Base-by-base conservation (phyloP, 1,284 basidiomycete genomes). In the Apiotrichum laibachii region DNA sequence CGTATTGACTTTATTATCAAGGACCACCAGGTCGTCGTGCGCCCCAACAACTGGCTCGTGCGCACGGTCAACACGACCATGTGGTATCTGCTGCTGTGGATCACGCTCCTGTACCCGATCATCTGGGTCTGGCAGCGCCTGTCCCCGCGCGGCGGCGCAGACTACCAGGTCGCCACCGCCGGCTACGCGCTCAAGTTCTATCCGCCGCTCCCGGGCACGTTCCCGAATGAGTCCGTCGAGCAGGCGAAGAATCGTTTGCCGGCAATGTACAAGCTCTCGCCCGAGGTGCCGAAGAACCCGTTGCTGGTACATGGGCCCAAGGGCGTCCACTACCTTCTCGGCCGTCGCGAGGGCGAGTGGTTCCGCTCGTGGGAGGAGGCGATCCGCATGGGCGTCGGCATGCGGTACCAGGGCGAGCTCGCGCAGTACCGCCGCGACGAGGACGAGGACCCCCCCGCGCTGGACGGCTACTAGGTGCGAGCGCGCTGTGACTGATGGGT, bases 301-400 rank as follows among this genome's bases (percentile, higher is more conserved):
- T 46, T 57, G 19, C 67, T 77, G 12, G 63, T 65, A 35, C 53
- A 57, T 19, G 75, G 75, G 0, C 71, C 72, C 2, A 68, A 70
- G 51, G 77, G 77, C 5, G 66, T 78, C 13, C 76, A 77, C 64
- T 75, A 80, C 55, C 64, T 77, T 1, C 62, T 77, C 2, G 89
- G 89, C 1, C 67, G 84, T 57, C 81, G 81, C 60, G 89, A 90
- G 74, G 86, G 85, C 7, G 83, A 86, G 63, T 91, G 88, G 88
- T 88, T 89, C 74, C 82, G 82, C 69, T 80, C 80, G 53, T 90
- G 89, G 88, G 54, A 90, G 66, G 81, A 80, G 40, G 81, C 84
- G 4, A 88, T 91, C 53, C 77, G 76, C 57, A 81, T 81, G 55
- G 84, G 81, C 0, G 83, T 86, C 7, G 62, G 78, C 18, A 77